Evolutionary conservation across 305 asterid genomes (phyloP), one percentile per base, ranked within the genome.

Genomic region (Andrographis paniculata): DNA sequence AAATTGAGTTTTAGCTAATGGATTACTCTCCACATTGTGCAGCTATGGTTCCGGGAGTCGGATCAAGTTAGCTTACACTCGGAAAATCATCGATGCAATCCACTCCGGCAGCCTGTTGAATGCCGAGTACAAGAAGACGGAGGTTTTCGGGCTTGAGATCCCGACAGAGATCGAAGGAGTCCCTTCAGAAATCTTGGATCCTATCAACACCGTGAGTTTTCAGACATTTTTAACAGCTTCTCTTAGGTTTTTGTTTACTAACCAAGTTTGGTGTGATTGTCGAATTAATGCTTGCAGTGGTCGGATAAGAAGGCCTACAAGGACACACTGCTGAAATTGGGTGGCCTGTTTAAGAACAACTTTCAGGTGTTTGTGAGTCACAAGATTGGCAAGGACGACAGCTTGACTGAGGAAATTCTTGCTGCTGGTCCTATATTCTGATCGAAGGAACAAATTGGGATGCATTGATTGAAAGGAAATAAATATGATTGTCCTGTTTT

Each of bases 1-100:
- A n/a, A 37, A n/a, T 13, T 4, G 20, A 27, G 16, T 8, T 1
- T 9, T 39, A 21, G 33, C 44, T 39, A 8, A 23, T 45, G 12
- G 9, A 31, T n/a, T 9, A 20, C 4, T 20, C 20, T 40, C 20
- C 18, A 22, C n/a, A 21, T 13, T 33, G 0, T 65, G 64, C 71
- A 89, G 99, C 20, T 92, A 92, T 46, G 97, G 97, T 31, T 53
- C 83, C 0, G 99, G 97, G 28, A 79, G 71, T 20, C 91, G 97
- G 35, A 87, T 92, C 68, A 92, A 84, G 59, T 55, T 87, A 49
- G 86, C 99, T n/a, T 78, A 87, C 65, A 87, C 99, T 0, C 65
- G 99, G 46, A 92, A 81, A 57, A 92, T 92, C 62, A 92, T 92
- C 0, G 99, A 92, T 36, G 94, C 99, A 21, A 92, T 92, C 13